phyloP scores from a whole-genome alignment of 2,329 filamentous ascomycete species.

The Bertia moriformis region DNA sequence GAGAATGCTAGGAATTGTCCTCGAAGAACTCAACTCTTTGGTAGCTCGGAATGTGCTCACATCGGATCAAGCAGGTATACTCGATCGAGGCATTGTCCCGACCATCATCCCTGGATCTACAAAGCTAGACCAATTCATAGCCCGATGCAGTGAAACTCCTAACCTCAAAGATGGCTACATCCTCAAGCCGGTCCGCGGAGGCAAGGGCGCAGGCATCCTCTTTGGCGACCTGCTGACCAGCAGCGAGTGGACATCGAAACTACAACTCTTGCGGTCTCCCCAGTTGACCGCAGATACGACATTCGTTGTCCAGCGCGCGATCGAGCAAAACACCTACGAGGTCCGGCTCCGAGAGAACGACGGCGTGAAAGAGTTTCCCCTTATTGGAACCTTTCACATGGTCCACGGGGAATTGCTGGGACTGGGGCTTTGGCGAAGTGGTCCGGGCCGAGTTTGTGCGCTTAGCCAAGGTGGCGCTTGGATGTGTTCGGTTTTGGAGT shows the following conservation, averaged over 20 bases:
- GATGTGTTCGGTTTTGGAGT: constrained; percentile 2
- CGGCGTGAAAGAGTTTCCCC: constrained; percentile 4
- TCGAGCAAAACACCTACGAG: constrained; percentile 8
- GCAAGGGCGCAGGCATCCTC: not conserved
- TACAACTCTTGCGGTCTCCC: not conserved
- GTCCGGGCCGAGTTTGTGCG: constrained; percentile 8
- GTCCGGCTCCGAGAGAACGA: constrained; percentile 6
- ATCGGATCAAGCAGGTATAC: constrained; percentile 5
- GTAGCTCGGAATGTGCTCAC: constrained; percentile 7
- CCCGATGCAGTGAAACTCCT: constrained; percentile 1
- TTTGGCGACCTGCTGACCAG: not conserved
- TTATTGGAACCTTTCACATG: constrained; percentile 12
- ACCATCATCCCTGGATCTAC: constrained; percentile 12
- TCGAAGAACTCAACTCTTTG: constrained; percentile 11
- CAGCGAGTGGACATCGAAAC: not conserved
- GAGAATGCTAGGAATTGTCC: constrained; percentile 15
- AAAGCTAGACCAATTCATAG: constrained; percentile 7
- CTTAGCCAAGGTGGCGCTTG: constrained; percentile 7
- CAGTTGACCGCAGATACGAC: too few relatives aligned
- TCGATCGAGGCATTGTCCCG: constrained; percentile 8
- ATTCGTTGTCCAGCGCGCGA: constrained; percentile 2
- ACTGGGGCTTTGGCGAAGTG: constrained; percentile 10
- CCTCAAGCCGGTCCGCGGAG: constrained; percentile 4
- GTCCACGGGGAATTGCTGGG: constrained; percentile 10
- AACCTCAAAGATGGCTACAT: constrained; percentile 8